Percentiles rank a stretch among this genome's conserved stretches.
Evolutionary conservation across 805 yeast genomes (phyloP).

Genomic region (Barnettozyma vustinii): DNA sequence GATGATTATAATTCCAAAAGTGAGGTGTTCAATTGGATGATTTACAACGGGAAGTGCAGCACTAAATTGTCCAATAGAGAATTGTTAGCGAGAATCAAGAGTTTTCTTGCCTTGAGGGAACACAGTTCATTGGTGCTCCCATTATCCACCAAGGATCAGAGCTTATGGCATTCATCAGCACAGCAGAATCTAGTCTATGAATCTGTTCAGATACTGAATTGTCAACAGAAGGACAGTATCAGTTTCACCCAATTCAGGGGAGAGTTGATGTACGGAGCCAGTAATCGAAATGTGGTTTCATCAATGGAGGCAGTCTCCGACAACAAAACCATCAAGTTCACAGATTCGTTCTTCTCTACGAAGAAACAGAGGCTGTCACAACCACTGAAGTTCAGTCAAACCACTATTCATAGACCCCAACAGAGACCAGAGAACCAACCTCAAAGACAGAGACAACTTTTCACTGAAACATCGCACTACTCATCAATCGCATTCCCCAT

Average conservation of each 20-base stretch:
- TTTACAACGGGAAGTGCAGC: constrained; percentile 25
- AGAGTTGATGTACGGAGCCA: constrained; percentile 36
- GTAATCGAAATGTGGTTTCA: constrained; percentile 42
- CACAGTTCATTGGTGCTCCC: constrained; percentile 56
- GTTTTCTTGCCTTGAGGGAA: constrained; percentile 40
- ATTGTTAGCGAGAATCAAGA: constrained; percentile 38
- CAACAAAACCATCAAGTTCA: constrained; percentile 7
- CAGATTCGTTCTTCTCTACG: constrained; percentile 5
- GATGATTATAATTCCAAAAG: constrained; percentile 66
- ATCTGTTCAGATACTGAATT: constrained; percentile 34
- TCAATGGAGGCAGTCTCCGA: constrained; percentile 21
- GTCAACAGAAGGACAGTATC: constrained; percentile 18
- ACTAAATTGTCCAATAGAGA: constrained; percentile 13
- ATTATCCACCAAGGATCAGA: constrained; percentile 25
- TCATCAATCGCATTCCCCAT: constrained; percentile 15
- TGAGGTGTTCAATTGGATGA: constrained; percentile 43
- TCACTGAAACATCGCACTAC: constrained; percentile 5
- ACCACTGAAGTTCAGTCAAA: constrained; percentile 25
- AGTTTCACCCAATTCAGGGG: constrained; percentile 41
- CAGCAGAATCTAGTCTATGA: constrained; percentile 40
- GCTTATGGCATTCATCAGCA: constrained; percentile 40
- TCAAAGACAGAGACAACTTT: constrained; percentile 5
- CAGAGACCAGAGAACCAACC: neutral
- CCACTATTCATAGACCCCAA: constrained; percentile 22
- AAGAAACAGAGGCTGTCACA: neutral